Evolutionary conservation across 2,329 filamentous ascomycete genomes (phyloP).

Genomic region (Pyricularia sp.): DNA sequence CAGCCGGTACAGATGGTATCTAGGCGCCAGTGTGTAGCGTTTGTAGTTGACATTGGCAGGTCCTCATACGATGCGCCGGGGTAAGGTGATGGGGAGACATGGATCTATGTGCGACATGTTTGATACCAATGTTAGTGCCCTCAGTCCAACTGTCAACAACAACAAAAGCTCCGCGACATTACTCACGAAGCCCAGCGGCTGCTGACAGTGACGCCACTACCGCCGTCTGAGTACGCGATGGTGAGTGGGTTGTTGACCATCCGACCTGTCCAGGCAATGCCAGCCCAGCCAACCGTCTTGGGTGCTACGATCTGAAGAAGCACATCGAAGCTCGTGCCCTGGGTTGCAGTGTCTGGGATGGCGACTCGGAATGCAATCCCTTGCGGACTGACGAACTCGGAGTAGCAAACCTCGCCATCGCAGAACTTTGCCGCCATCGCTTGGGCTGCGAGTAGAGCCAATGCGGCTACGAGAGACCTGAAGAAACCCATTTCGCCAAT

Average conservation of each 20-base stretch:
- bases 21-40: conserved; percentile 30
- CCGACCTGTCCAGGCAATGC: conserved; percentile 28
- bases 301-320: conserved; percentile 28
- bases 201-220: conserved; percentile 22
- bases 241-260: conserved; percentile 32
- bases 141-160: too few relatives aligned
- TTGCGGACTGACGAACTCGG: conserved; percentile 17
- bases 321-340: conserved; percentile 22
- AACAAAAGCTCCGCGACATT: neutral
- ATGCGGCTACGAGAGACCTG: conserved; percentile 9
- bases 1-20: conserved; percentile 28
- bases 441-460: conserved; percentile 10
- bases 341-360: conserved; percentile 20
- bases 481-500: conserved; percentile 14
- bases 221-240: conserved; percentile 27
- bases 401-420: conserved; percentile 20
- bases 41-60: conserved; percentile 23
- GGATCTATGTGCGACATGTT: neutral
- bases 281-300: conserved; percentile 28
- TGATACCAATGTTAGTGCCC: too few relatives aligned
- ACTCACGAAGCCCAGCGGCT: conserved; percentile 27
- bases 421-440: conserved; percentile 16
- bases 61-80: conserved; percentile 22
- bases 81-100: conserved; percentile 18
- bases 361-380: conserved; percentile 18